A percentile compares a stretch with the other conserved stretches of the same genome.
Conservation (phyloP, 495 filamentous ascomycete genomes). For the Aspergillus avenaceus region DNA sequence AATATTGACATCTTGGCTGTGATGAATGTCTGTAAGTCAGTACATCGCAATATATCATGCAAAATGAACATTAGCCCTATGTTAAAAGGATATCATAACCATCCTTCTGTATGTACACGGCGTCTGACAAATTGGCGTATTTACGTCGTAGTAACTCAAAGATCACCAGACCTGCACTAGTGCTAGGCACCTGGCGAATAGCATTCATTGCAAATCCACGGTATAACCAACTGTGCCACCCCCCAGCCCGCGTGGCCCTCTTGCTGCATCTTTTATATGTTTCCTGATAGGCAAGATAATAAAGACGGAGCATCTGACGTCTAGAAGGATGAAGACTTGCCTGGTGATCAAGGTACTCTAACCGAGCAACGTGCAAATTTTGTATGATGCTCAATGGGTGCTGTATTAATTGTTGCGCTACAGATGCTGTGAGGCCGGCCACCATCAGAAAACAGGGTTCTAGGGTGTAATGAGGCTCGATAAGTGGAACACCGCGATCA, state of each 20-base stretch:
- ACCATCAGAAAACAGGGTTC: constrained; percentile 78
- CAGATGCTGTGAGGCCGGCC: constrained; percentile 70
- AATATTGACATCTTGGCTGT: too few relatives aligned
- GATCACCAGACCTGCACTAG: constrained; percentile 82
- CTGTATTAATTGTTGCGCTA: constrained; percentile 74
- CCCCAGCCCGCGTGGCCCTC: constrained; percentile 58
- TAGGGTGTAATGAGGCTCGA: constrained; percentile 79
- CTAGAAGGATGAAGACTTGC: constrained; percentile 44
- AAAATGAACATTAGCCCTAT: background rate
- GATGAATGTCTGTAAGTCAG: background rate
- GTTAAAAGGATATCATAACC: constrained; percentile 65
- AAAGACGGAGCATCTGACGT: constrained; percentile 55
- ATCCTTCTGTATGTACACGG: constrained; percentile 59
- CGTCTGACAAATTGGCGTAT: constrained; percentile 66
- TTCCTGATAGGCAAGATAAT: constrained; percentile 71
- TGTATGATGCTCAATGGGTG: constrained; percentile 75
- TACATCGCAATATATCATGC: background rate
- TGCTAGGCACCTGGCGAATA: constrained; percentile 79
- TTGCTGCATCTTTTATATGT: constrained; percentile 66
- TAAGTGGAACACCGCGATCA: constrained; percentile 44
- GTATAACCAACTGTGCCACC: constrained; percentile 71
- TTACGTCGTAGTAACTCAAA: constrained; percentile 83
- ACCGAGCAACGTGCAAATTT: constrained; percentile 68
- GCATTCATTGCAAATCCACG: constrained; percentile 70
- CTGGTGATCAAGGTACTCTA: constrained; percentile 73